Conservation (phyloP, 805 yeast species). For the Yarrowia sp. region DNA sequence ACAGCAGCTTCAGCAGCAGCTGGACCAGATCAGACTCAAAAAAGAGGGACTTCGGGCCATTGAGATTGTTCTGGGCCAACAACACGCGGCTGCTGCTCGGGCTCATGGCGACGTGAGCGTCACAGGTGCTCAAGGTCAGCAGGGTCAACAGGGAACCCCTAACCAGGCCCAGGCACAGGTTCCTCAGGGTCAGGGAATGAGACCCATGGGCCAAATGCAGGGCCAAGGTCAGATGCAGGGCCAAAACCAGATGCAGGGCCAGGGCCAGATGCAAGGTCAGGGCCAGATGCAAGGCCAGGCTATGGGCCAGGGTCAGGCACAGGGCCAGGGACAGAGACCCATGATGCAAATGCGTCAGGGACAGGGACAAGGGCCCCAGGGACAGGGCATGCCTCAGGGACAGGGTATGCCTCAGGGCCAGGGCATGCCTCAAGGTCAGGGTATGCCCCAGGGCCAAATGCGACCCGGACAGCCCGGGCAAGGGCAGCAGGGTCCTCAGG, state of each 20-base stretch:
- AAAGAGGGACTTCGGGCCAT: constrained; percentile 32
- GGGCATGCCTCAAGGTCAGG: constrained; percentile 16
- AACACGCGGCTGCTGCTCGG: constrained; percentile 18
- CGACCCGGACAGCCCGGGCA: constrained; percentile 13
- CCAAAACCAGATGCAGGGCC: constrained; percentile 11
- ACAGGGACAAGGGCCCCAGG: constrained; percentile 42
- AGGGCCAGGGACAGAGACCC: constrained; percentile 15
- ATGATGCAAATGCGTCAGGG: constrained; percentile 39
- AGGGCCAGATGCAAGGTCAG: constrained; percentile 40
- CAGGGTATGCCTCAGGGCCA: constrained; percentile 39
- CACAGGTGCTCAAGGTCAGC: constrained; percentile 22
- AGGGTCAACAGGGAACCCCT: constrained; percentile 6
- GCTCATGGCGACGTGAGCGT: constrained; percentile 33
- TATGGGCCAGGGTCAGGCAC: constrained; percentile 10
- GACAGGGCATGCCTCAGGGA: constrained; percentile 20
- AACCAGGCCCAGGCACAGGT: constrained; percentile 14
- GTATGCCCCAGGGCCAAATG: constrained; percentile 14
- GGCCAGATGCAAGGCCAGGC: constrained; percentile 40
- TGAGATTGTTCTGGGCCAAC: constrained; percentile 35
- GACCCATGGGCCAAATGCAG: constrained; percentile 21
- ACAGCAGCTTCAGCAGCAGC: constrained; percentile 30
- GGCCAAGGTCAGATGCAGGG: constrained; percentile 3
- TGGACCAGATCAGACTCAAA: constrained; percentile 17
- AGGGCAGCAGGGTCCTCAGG: background rate
- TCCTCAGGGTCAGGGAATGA: constrained; percentile 23